phyloP scores from a whole-genome alignment of 495 filamentous ascomycete genomes.

The Daldinia loculata region DNA sequence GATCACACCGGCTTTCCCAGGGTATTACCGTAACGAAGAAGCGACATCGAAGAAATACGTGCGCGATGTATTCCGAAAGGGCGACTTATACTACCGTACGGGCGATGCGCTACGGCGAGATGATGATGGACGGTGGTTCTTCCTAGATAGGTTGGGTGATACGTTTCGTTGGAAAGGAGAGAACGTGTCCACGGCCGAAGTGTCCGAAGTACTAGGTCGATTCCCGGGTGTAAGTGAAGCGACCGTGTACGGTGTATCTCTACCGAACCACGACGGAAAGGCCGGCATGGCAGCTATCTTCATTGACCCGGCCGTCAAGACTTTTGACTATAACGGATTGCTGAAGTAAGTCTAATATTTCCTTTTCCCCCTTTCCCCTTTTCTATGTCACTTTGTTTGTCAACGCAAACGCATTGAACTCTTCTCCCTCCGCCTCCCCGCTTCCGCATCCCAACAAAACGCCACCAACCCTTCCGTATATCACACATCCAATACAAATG shows the following conservation, averaged over 20 bases:
- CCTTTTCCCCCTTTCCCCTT: not conserved
- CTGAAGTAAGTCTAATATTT: conserved; percentile 51
- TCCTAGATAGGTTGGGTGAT: conserved; percentile 78
- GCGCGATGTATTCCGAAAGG: conserved; percentile 74
- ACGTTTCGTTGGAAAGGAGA: conserved; percentile 87
- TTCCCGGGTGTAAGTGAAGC: conserved; percentile 75
- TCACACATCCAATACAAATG: not conserved
- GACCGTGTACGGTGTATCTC: conserved; percentile 78
- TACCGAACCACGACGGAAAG: conserved; percentile 76
- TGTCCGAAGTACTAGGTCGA: conserved; percentile 70
- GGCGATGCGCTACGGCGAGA: conserved; percentile 75
- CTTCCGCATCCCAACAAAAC: not conserved
- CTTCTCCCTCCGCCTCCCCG: not conserved
- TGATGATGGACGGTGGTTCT: conserved; percentile 78
- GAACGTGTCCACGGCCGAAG: conserved; percentile 83
- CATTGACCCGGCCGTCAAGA: conserved; percentile 52
- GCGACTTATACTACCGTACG: conserved; percentile 77
- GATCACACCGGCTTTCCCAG: conserved; percentile 64
- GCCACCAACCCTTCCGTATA: conserved; percentile 12
- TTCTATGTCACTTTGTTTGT: conserved; percentile 2
- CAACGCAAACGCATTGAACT: not conserved
- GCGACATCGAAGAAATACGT: conserved; percentile 76
- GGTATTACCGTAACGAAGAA: conserved; percentile 72
- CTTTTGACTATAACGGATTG: conserved; percentile 64
- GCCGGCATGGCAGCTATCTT: conserved; percentile 73